These are phyloP conservation scores for Leptodontidium sp. DNA, from an alignment of 2,329 filamentous ascomycete species.

Conservation along the genomic window DNA sequence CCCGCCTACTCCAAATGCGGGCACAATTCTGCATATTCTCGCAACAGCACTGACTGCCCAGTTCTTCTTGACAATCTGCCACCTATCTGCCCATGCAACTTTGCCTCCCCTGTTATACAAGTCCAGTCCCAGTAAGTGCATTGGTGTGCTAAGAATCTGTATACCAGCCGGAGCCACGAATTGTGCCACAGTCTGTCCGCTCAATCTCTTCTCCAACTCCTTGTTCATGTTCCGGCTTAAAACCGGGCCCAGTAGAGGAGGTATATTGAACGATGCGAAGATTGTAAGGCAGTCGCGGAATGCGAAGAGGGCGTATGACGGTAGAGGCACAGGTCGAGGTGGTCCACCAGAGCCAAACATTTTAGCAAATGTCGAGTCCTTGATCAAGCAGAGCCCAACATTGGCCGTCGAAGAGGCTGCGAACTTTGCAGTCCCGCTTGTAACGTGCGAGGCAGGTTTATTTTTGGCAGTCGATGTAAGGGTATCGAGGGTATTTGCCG, in stretches of 20 bases:
- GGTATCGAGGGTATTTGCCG: constrained; percentile 89
- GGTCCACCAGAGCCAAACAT: constrained; percentile 74
- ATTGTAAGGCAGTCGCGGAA: constrained; percentile 87
- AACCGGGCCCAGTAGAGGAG: constrained; percentile 76
- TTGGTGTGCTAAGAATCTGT: constrained; percentile 81
- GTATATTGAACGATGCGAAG: constrained; percentile 91
- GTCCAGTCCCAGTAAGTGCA: constrained; percentile 87
- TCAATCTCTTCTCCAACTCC: constrained; percentile 58
- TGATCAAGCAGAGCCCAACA: constrained; percentile 86
- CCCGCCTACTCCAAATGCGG: constrained; percentile 87
- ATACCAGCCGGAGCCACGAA: constrained; percentile 81
- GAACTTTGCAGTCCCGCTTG: constrained; percentile 82
- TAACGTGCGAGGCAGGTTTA: constrained; percentile 67
- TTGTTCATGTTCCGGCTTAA: constrained; percentile 64
- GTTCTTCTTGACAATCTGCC: constrained; percentile 72
- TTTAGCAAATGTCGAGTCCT: constrained; percentile 84
- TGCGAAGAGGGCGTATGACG: constrained; percentile 82
- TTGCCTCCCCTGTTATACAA: constrained; percentile 75
- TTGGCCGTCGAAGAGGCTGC: constrained; percentile 82
- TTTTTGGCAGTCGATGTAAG: constrained; percentile 68
- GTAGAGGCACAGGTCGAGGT: constrained; percentile 67
- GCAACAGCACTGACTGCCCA: constrained; percentile 79
- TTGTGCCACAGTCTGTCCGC: constrained; percentile 73
- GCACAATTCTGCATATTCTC: constrained; percentile 83
- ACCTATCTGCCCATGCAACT: constrained; percentile 64